Evolutionary conservation across 1,139 yeast genomes (phyloP).

Genomic region (Pichia sp.): DNA sequence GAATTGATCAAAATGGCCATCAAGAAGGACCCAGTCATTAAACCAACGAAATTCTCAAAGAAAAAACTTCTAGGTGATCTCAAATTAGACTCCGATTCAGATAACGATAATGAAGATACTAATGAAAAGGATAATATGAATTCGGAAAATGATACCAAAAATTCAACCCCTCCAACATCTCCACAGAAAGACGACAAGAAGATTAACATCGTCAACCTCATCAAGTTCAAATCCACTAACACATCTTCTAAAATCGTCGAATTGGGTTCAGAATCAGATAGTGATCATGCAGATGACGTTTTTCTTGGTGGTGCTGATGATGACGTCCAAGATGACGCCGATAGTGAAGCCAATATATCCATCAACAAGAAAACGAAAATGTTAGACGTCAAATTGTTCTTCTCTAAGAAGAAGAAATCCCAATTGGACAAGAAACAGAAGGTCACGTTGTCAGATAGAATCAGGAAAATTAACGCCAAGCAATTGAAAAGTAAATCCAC

Average conservation of each 20-base stretch:
- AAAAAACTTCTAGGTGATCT: slow-evolving; percentile 24
- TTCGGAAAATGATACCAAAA: not conserved
- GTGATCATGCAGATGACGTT: no score
- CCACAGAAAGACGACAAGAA: slow-evolving; percentile 5
- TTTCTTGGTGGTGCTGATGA: slow-evolving; percentile 1
- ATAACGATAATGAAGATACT: slow-evolving; percentile 20
- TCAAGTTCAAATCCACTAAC: not conserved
- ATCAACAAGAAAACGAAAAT: slow-evolving; percentile 8
- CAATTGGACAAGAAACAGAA: slow-evolving; percentile 6
- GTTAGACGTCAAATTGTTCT: slow-evolving; percentile 11
- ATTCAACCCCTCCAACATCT: not conserved
- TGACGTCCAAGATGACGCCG: slow-evolving; percentile 1
- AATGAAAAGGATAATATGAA: not conserved
- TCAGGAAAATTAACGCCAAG: slow-evolving; percentile 20
- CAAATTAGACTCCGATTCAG: slow-evolving; percentile 22
- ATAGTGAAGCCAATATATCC: slow-evolving; percentile 1
- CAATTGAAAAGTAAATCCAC: slow-evolving; percentile 20
- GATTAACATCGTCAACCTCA: not conserved
- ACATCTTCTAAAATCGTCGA: no score
- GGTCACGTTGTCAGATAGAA: slow-evolving; percentile 12
- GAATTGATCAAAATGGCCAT: slow-evolving; percentile 25
- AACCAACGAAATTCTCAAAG: slow-evolving; percentile 24
- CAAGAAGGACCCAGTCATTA: slow-evolving; percentile 18
- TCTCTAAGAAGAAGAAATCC: slow-evolving; percentile 9
- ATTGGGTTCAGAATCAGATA: slow-evolving; percentile 10